These are phyloP conservation scores for Graphilbum sp. DNA, from an alignment of 2,329 filamentous ascomycete genomes.

Conservation along the genomic window DNA sequence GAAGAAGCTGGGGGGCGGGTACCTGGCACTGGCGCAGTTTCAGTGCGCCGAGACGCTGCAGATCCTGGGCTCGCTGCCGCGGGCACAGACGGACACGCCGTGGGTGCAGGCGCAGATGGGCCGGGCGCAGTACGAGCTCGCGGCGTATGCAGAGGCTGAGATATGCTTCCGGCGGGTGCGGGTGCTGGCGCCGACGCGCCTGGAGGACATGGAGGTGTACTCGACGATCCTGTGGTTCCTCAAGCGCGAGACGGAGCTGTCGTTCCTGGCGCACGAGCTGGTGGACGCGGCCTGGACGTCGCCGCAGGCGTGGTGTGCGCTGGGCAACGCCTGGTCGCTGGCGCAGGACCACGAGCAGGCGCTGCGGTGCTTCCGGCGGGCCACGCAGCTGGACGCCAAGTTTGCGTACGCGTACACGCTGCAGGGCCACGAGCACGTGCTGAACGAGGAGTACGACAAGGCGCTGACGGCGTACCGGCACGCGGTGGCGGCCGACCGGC, in stretches of 20 bases:
- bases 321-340: constrained; percentile 90
- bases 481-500: constrained; percentile 68
- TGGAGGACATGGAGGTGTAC: constrained; percentile 96
- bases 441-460: constrained; percentile 95
- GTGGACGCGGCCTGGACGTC: constrained; percentile 77
- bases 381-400: constrained; percentile 73
- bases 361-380: constrained; percentile 82
- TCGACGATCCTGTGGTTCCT: constrained; percentile 98
- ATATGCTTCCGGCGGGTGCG: constrained; percentile 70
- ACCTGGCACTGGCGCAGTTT: constrained; percentile 63
- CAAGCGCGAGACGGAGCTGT: constrained; percentile 79
- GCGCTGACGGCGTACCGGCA: constrained; percentile 75
- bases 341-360: constrained; percentile 90
- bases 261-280: constrained; percentile 80
- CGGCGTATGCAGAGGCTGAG: constrained; percentile 72
- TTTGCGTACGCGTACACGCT: constrained; percentile 95
- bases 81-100: constrained; percentile 69
- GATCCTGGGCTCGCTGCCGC: constrained; percentile 53
- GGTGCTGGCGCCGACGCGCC: constrained; percentile 60
- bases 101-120: constrained; percentile 89
- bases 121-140: constrained; percentile 80
- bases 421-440: constrained; percentile 88
- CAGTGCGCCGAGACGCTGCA: constrained; percentile 63
- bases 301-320: constrained; percentile 87
- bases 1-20: constrained; percentile 66